Evolutionary conservation across 257 asterid species (phyloP), one percentile per base, ranked within the genome.

Genomic region (Primulina eburnea): DNA sequence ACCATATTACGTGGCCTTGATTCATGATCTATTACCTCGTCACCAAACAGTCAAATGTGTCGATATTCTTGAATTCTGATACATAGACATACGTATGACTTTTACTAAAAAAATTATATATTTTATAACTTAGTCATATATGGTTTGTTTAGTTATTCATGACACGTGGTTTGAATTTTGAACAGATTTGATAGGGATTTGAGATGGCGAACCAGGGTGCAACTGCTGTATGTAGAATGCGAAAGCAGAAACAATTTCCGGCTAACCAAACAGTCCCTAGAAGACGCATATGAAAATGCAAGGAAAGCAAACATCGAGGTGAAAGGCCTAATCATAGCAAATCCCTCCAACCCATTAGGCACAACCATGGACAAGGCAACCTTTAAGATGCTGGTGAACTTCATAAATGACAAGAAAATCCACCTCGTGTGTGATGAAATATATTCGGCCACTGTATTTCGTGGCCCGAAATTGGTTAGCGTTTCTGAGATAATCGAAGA

Each of bases 401-500:
- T 92, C 85, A 71, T 80, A n/a, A 78, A 78, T 20, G 77, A 70
- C 30, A 86, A 84, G 63, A 64, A 60, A 20, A 87, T 92, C 81
- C 96, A 92, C 77, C 90, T 92, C 1, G 91, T 92, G 0, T 88
- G 96, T 9, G 98, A 92, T 28, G 98, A 92, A 63, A 88, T 92
- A 6, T 92, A 88, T 28, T 85, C 96, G 0, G 82, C 90, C 38
- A 89, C 96, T 0, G 82, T 88, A 16, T 88, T 88, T 10, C 55
- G 76, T 0, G 28, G 35, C 2, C 90, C 84, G 20, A 5, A 50
- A 7, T 85, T 88, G 61, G 29, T 84, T 0, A 79, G 97, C 69
- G 10, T 92, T 0, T 78, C 95, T 0, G 97, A 92, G 40, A 18
- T 88, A 8, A 72, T 90, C 0, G 60, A 85, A 20, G 95, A 83